Evolutionary conservation across 805 yeast species (phyloP), one percentile per base, ranked within the genome.

Genomic region (Zygosaccharomyces kombuchaensis): DNA sequence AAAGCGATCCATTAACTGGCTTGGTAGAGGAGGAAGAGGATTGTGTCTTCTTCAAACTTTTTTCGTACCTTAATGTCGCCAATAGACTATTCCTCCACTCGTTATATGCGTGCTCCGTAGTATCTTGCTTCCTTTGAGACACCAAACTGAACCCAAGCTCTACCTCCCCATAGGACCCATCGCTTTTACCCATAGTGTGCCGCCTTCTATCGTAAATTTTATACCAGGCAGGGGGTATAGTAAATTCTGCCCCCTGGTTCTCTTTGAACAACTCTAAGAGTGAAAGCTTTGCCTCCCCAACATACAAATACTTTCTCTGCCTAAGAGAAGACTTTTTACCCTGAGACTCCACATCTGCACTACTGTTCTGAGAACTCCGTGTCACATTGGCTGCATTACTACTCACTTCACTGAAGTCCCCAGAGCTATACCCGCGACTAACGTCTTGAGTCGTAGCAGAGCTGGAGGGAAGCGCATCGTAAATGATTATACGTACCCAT

Each of bases 221-320:
- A 41, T 58, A 62, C 65, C 66, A 61, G 7, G 46, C 38, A 10
- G 58, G 52, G 2, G 43, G 47, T 6, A 45, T 36, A 4, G 49
- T 31, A 36, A 60, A 62, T 22, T 47, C 48, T 34, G 55, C 58
- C 37, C 55, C 47, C n/a, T 51, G 48, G 8, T 44, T 36, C 9
- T 46, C 44, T 32, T 53, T 55, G 46, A 63, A 63, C 10, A 63
- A 26, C n/a, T 59, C 60, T 19, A 57, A 41, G 5, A 63, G 32
- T 3, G 65, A 58, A 9, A 63, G 9, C 53, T 55, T 60, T 1
- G 55, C 56, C 46, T 63, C 68, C 12, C 67, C 68, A 9, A 63
- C 45, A 27, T 63, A 63, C 21, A 63, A 44, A 42, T 59, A 62
- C 31, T 45, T 48, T 10, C 46, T 45, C 16, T 46, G 39, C 6